These are phyloP conservation scores for Wallacemonas collosoma DNA, from an alignment of 208 protist genomes.

Conservation along the genomic window DNA sequence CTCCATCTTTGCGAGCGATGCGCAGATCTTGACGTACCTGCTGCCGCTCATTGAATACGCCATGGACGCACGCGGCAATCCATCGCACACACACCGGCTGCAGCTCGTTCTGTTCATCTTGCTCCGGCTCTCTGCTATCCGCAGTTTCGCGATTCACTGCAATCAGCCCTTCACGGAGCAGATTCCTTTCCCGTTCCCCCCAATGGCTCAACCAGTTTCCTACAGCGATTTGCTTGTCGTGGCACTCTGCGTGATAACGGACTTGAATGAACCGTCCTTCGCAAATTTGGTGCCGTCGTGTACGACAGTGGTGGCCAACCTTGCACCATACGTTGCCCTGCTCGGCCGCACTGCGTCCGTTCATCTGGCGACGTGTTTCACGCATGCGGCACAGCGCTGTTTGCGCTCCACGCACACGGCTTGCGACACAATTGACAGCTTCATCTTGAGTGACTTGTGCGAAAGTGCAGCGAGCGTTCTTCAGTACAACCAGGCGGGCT, in stretches of 20 bases:
- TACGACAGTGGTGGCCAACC: conserved; percentile 76
- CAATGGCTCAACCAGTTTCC: conserved; percentile 25
- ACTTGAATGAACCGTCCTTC: conserved; percentile 46
- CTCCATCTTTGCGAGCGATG: conserved; percentile 47
- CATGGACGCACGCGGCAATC: conserved; percentile 51
- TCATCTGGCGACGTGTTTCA: conserved; percentile 60
- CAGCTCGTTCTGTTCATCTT: conserved; percentile 88
- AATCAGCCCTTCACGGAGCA: conserved; percentile 69
- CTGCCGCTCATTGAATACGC: conserved; percentile 79
- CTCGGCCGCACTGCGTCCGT: conserved; percentile 43
- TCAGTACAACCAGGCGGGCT: conserved; percentile 66
- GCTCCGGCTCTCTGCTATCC: conserved; percentile 63
- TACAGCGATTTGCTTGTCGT: conserved; percentile 89
- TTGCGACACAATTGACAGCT: conserved; percentile 17
- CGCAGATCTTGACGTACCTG: conserved; percentile 57
- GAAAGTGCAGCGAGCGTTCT: conserved; percentile 75
- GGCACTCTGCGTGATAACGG: conserved; percentile 62
- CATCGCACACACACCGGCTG: conserved; percentile 46
- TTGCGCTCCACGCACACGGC: conserved; percentile 22
- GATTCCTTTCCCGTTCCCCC: conserved; percentile 58
- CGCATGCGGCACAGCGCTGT: conserved; percentile 42
- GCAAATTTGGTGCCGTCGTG: conserved; percentile 64
- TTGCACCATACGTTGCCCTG: conserved; percentile 83
- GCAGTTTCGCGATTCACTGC: conserved; percentile 76
- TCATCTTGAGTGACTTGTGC: conserved; percentile 62